These are phyloP conservation scores for Strobilomyces echinocephalus DNA, from an alignment of 768 basidiomycete species.

Conservation along the genomic window DNA sequence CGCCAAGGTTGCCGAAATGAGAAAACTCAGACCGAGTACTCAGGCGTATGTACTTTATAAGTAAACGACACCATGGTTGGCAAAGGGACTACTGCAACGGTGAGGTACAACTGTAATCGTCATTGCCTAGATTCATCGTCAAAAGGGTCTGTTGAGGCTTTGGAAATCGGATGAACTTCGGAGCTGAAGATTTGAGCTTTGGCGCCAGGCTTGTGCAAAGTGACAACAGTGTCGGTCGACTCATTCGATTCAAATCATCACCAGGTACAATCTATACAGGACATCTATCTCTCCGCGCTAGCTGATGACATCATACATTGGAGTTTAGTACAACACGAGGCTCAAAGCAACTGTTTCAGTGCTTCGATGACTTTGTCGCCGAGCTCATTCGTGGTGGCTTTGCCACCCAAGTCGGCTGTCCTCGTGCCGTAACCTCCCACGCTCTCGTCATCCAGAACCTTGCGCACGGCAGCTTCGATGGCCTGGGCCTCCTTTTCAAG, in stretches of 20 bases:
- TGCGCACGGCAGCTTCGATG: constrained; percentile 87
- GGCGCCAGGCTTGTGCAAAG: too few relatives aligned
- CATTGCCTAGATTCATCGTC: not conserved
- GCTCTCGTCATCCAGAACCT: constrained; percentile 69
- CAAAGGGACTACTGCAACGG: too few relatives aligned
- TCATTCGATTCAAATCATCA: not conserved
- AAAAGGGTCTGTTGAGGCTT: not conserved
- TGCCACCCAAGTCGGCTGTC: constrained; percentile 86
- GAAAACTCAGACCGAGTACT: too few relatives aligned
- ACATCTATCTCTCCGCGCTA: not conserved
- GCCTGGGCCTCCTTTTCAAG: constrained; percentile 78
- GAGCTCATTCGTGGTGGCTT: constrained; percentile 66
- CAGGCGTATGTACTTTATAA: too few relatives aligned
- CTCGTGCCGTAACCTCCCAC: constrained; percentile 72
- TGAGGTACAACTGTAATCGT: too few relatives aligned
- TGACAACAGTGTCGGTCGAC: not conserved
- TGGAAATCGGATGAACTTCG: not conserved
- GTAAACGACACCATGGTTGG: too few relatives aligned
- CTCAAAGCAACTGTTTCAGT: constrained; percentile 53
- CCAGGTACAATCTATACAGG: not conserved
- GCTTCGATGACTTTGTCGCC: constrained; percentile 81
- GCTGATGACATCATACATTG: not conserved
- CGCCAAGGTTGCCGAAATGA: too few relatives aligned
- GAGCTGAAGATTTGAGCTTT: too few relatives aligned
- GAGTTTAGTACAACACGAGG: not conserved